These are phyloP conservation scores for Teunomyces tritomae DNA, from an alignment of 805 yeast genomes.

Conservation along the genomic window DNA sequence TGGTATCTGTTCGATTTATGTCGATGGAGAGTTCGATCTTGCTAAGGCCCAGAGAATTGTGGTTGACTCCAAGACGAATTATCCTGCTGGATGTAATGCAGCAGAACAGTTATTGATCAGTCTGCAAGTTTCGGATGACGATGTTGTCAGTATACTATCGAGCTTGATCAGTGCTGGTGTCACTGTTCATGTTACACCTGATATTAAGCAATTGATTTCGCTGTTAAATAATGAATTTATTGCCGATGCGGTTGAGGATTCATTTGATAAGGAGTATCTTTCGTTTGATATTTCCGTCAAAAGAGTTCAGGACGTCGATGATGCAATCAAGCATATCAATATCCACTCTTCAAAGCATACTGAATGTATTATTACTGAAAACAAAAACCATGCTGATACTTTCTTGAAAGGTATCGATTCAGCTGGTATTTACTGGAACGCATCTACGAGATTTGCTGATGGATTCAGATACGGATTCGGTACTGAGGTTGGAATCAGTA, in stretches of 20 bases:
- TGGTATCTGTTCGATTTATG: conserved; percentile 88
- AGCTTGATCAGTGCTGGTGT: conserved; percentile 64
- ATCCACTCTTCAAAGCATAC: conserved; percentile 94
- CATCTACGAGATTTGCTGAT: conserved; percentile 95
- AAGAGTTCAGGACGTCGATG: conserved; percentile 54
- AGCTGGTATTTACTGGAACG: conserved; percentile 97
- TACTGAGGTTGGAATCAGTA: conserved; percentile 96
- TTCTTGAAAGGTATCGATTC: conserved; percentile 88
- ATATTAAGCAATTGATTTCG: conserved; percentile 34
- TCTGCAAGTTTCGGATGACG: conserved; percentile 33
- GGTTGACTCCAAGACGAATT: conserved; percentile 89
- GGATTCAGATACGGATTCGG: conserved; percentile 99
- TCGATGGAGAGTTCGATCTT: conserved; percentile 75
- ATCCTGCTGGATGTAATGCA: conserved; percentile 99
- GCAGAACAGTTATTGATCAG: conserved; percentile 81
- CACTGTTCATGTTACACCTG: conserved; percentile 63
- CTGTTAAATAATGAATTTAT: conserved; percentile 24
- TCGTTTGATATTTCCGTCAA: conserved; percentile 80
- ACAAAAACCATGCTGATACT: conserved; percentile 64
- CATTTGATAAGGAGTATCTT: conserved; percentile 81
- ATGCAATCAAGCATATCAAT: conserved; percentile 86
- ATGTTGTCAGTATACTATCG: conserved; percentile 23
- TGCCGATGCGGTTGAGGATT: conserved; percentile 55
- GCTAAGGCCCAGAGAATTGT: conserved; percentile 72
- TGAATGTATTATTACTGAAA: conserved; percentile 83